phyloP scores from a whole-genome alignment of 306 rosid genomes.

The apple (Malus domestica) region DNA sequence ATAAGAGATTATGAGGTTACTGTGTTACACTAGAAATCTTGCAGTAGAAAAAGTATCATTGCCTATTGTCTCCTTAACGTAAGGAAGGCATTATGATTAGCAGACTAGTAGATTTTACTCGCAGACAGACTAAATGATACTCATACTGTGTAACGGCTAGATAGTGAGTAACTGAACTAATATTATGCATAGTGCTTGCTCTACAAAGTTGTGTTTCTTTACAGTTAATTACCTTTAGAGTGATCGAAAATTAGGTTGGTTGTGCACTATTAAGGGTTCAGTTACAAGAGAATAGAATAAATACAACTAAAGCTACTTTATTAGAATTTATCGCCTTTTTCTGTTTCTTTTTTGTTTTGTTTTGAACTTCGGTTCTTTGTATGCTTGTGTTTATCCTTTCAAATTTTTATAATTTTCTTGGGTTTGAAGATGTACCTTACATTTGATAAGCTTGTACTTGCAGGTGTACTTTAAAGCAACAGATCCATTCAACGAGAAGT shows the following conservation, averaged over 20 bases:
- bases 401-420: background rate
- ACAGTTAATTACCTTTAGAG: background rate
- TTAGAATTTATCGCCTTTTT: background rate
- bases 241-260: background rate
- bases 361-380: background rate
- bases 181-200: background rate
- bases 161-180: background rate
- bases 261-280: background rate
- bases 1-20: background rate
- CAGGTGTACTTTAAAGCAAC: slow-evolving; percentile 96
- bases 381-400: background rate
- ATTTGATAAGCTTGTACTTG: slow-evolving; percentile 12
- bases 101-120: background rate
- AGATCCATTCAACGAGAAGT: slow-evolving; percentile 90
- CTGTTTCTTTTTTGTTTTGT: background rate
- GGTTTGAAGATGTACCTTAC: background rate
- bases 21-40: background rate
- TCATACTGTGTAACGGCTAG: background rate
- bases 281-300: background rate
- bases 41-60: background rate
- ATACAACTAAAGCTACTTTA: background rate
- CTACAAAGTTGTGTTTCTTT: background rate
- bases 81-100: background rate
- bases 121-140: background rate
- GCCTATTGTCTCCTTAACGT: background rate